These are phyloP conservation scores for Sutorius eximius DNA, from an alignment of 1,284 basidiomycete species.

Conservation along the genomic window DNA sequence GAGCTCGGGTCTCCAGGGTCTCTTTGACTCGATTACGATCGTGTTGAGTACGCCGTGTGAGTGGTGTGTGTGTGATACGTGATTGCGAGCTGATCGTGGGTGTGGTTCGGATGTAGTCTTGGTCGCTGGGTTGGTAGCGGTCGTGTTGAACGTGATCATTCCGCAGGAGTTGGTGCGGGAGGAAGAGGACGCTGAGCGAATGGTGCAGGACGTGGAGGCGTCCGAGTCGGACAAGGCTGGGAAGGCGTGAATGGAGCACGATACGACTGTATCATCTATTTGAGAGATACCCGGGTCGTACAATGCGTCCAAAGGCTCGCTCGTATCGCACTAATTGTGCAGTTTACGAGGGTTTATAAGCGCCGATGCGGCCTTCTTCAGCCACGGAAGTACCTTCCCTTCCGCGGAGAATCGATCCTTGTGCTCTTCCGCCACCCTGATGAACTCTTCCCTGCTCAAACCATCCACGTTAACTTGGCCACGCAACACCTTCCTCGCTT, in stretches of 20 bases:
- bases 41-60: conserved; percentile 75
- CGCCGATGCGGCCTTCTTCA: no score
- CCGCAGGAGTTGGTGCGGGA: conserved; percentile 43
- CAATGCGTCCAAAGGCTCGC: no score
- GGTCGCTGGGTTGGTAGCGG: conserved; percentile 63
- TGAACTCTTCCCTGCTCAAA: no score
- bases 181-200: conserved; percentile 34
- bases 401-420: no score
- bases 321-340: no score
- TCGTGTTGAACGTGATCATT: conserved; percentile 64
- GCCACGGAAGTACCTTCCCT: no score
- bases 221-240: background rate
- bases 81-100: conserved; percentile 20
- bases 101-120: conserved; percentile 45
- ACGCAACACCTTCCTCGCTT: no score
- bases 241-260: conserved; percentile 3
- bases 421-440: no score
- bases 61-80: conserved; percentile 27
- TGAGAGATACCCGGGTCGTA: no score
- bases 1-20: conserved; percentile 62
- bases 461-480: no score
- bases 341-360: no score
- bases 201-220: conserved; percentile 18
- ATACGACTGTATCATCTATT: background rate
- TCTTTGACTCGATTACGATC: conserved; percentile 79